Base-by-base conservation (phyloP, 306 rosid genomes). In the Neltuma alba region DNA sequence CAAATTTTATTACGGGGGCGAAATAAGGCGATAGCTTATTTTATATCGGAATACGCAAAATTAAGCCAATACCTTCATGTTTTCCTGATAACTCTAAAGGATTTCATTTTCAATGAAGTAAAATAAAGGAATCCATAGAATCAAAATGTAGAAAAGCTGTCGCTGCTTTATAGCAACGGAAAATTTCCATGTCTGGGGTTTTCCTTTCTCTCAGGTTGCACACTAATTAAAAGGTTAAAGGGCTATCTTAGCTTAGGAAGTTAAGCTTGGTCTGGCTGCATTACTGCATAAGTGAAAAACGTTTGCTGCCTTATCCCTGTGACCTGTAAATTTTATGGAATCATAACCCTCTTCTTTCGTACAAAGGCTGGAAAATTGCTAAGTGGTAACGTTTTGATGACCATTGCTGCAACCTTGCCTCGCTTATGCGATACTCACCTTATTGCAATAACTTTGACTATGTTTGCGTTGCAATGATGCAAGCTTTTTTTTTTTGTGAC, bases 401-500 rank as follows among this genome's bases (percentile, higher is more conserved):
- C 0, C 10, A 20, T 36, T 14, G 14, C 13, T 48, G n/a, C 28
- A 65, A 14, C 16, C 7, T 52, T 60, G 33, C 48, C 62, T 23
- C 33, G 54, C n/a, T 36, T 37, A 14, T 52, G 66, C 38, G 21
- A 54, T 36, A 36, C 41, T 61, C 9, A 27, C 64, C n/a, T 61
- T 8, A 16, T 61, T 28, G 8, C 16, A 38, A 14, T 27, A 25
- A 75, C 6, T 18, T 27, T 52, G 37, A 36, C 28, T 63, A 5
- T 47, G 9, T 47, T 40, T 65, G 21, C 61, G 27, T 21, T 54
- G 25, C 27, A 21, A 57, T 45, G 20, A 64, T 38, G 42, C 61
- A 41, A 69, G 74, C n/a, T 76, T 44, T 54, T 69, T 9, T 33
- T 8, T 33, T 75, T 80, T 61, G 25, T 40, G 42, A 47, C 71